A percentile compares a stretch with the other conserved stretches of the same genome.
phyloP scores from a whole-genome alignment of 352 stramenopile species.

The Blastocystis sp. region DNA sequence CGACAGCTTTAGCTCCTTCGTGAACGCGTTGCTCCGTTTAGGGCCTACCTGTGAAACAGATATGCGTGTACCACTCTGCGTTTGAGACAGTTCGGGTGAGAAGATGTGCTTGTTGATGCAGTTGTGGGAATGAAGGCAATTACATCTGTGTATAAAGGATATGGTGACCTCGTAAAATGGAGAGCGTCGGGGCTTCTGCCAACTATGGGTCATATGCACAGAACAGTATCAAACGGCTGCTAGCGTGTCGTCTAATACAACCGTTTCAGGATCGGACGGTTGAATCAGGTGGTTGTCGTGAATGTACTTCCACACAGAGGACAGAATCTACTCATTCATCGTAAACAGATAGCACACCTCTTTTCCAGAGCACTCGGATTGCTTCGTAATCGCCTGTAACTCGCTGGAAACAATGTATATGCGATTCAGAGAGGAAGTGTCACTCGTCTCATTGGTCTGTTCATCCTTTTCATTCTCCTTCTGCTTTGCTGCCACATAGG shows the following conservation, averaged over 20 bases:
- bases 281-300: slow-evolving; percentile 22
- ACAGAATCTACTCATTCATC: slow-evolving; percentile 14
- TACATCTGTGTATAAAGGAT: not conserved
- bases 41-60: no score
- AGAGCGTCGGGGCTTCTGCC: not conserved
- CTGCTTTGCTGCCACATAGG: not conserved
- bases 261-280: slow-evolving; percentile 16
- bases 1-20: not conserved
- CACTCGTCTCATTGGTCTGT: not conserved
- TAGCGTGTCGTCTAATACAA: slow-evolving; percentile 11
- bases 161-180: slow-evolving; percentile 53
- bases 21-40: not conserved
- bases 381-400: not conserved
- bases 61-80: not conserved
- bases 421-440: not conserved
- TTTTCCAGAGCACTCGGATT: slow-evolving; percentile 42
- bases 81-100: not conserved
- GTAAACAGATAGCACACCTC: not conserved
- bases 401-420: slow-evolving; percentile 1
- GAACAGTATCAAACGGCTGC: not conserved
- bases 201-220: not conserved
- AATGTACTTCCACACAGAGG: slow-evolving; percentile 60
- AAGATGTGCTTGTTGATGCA: slow-evolving; percentile 30
- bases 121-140: not conserved
- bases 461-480: not conserved